Conservation (phyloP, 305 asterid genomes). For the Fraxinus sp. region DNA sequence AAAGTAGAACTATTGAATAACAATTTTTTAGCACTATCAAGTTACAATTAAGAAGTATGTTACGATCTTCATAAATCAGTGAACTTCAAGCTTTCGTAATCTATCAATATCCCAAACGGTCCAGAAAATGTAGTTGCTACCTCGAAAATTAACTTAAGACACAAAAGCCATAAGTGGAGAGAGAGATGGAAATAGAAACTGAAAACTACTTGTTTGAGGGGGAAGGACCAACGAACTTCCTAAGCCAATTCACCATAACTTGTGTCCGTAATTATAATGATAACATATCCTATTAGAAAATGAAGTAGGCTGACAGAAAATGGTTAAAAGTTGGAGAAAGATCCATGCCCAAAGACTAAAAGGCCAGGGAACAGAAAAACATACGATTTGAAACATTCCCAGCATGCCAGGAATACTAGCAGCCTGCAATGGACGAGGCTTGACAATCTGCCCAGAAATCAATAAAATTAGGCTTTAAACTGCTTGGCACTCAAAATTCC, state of each 20-base stretch:
- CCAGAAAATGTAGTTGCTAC: background rate
- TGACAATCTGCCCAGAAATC: conserved; percentile 69
- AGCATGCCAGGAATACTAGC: conserved; percentile 99
- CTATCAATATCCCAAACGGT: background rate
- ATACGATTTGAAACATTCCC: conserved; percentile 94
- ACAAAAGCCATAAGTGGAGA: background rate
- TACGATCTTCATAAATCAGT: background rate
- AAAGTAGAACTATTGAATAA: background rate
- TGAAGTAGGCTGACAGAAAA: background rate
- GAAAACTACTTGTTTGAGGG: conserved; percentile 2
- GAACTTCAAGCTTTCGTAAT: background rate
- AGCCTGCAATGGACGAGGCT: conserved; percentile 95
- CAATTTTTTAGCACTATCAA: background rate
- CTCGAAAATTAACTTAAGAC: conserved; percentile 2
- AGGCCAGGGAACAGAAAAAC: conserved; percentile 28
- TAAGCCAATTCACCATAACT: background rate
- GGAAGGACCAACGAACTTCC: conserved; percentile 14
- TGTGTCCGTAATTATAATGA: background rate
- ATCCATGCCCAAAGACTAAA: background rate
- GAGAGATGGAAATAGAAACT: background rate
- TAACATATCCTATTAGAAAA: background rate
- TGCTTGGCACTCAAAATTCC: background rate
- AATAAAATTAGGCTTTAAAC: conserved; percentile 17
- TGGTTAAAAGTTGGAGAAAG: background rate
- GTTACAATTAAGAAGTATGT: background rate